Evolutionary conservation across 2,329 filamentous ascomycete species (phyloP).

Genomic region (Verticillium klebahnii): DNA sequence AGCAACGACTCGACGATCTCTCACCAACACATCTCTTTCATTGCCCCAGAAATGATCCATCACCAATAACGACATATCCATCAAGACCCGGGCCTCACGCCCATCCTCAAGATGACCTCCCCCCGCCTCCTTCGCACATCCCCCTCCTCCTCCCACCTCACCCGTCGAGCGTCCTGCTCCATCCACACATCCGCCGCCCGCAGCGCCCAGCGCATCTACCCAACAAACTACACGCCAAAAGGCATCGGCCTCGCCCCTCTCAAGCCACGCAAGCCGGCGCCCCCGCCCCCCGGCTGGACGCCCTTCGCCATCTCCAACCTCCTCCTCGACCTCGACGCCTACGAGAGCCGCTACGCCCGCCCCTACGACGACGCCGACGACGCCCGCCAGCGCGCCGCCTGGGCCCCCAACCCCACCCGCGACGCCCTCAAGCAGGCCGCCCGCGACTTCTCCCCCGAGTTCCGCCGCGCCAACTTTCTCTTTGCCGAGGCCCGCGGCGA

Average conservation of each 20-base stretch:
- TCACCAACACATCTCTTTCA: too few relatives aligned
- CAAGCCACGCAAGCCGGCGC: background rate
- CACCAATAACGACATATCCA: background rate
- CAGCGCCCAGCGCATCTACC: background rate
- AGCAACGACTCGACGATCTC: too few relatives aligned
- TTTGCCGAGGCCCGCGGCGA: constrained; percentile 8
- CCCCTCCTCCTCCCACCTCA: background rate
- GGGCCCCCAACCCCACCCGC: constrained; percentile 18
- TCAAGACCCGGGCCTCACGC: background rate
- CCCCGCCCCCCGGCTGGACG: constrained; percentile 6
- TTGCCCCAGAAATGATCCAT: background rate
- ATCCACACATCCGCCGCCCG: background rate
- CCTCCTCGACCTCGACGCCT: constrained; percentile 49
- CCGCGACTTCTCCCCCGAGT: constrained; percentile 21
- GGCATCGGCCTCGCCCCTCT: background rate
- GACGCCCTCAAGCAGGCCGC: constrained; percentile 20
- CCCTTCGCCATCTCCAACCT: constrained; percentile 30
- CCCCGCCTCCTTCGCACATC: background rate
- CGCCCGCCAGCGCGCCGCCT: constrained; percentile 21
- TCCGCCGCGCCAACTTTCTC: constrained; percentile 6
- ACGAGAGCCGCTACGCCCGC: constrained; percentile 38
- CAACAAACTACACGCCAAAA: background rate
- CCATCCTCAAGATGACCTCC: background rate
- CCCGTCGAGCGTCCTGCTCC: background rate
- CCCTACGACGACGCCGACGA: constrained; percentile 31